These are phyloP conservation scores for Cladosporium sphaerospermum DNA, from an alignment of 2,329 filamentous ascomycete genomes.

Conservation along the genomic window DNA sequence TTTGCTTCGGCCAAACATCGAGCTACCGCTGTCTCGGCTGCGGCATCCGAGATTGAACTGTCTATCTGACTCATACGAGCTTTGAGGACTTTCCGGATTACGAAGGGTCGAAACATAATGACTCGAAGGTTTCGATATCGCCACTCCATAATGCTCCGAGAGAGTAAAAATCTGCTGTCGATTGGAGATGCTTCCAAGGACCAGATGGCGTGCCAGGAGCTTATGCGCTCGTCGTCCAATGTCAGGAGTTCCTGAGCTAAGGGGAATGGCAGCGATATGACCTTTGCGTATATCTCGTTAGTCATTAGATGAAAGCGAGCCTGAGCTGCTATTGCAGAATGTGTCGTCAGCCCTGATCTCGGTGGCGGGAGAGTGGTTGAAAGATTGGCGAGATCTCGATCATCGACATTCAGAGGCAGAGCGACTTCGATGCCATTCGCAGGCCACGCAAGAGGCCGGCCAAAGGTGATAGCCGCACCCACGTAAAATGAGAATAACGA, in stretches of 20 bases:
- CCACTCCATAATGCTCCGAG: slow-evolving; percentile 41
- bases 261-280: slow-evolving; percentile 42
- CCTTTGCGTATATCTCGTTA: slow-evolving; percentile 40
- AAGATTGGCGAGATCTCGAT: slow-evolving; percentile 35
- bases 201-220: slow-evolving; percentile 34
- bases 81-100: slow-evolving; percentile 35
- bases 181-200: slow-evolving; percentile 31
- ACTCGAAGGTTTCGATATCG: slow-evolving; percentile 42
- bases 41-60: slow-evolving; percentile 7
- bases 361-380: slow-evolving; percentile 17
- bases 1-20: slow-evolving; percentile 40
- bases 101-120: slow-evolving; percentile 44
- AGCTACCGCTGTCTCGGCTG: slow-evolving; percentile 24
- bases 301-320: slow-evolving; percentile 42
- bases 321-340: slow-evolving; percentile 40
- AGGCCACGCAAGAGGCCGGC: slow-evolving; percentile 42
- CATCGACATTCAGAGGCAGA: slow-evolving; percentile 41
- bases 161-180: slow-evolving; percentile 34
- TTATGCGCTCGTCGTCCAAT: slow-evolving; percentile 36
- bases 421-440: slow-evolving; percentile 39
- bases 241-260: slow-evolving; percentile 36
- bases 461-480: slow-evolving; percentile 47
- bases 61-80: slow-evolving; percentile 15
- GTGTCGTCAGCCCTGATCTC: slow-evolving; percentile 32
- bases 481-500: slow-evolving; percentile 41